A percentile compares a stretch with the other conserved stretches of the same genome.
These are phyloP conservation scores for Podila epigama DNA, from an alignment of 192 early-diverging fungal species.

Conservation along the genomic window DNA sequence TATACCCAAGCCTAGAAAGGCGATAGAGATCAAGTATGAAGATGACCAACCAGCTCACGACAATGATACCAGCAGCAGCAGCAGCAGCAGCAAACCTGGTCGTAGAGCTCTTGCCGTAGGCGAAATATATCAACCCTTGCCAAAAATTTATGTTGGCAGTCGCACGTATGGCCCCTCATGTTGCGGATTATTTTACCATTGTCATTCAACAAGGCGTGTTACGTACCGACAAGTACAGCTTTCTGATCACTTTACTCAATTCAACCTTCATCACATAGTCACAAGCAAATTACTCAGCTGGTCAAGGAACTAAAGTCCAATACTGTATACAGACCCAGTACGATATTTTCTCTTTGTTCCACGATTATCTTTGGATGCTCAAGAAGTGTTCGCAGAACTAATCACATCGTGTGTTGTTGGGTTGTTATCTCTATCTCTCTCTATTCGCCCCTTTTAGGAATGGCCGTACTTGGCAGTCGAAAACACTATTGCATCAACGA, in stretches of 20 bases:
- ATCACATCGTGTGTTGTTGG: not conserved
- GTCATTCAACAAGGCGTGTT: not conserved
- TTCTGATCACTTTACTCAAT: not conserved
- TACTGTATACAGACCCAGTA: conserved; percentile 51
- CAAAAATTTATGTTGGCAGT: conserved; percentile 44
- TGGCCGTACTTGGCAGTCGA: conserved; percentile 64
- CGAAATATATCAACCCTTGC: not conserved
- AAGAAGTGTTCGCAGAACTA: too few species aligned
- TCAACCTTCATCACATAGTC: conserved; percentile 50
- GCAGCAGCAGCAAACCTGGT: not conserved
- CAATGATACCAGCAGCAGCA: not conserved
- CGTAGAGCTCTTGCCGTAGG: not conserved
- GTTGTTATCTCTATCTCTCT: not conserved
- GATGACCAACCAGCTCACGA: not conserved
- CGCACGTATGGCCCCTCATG: conserved; percentile 36
- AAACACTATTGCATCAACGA: conserved; percentile 68
- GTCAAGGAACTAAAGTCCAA: conserved; percentile 58
- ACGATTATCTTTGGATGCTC: too few species aligned
- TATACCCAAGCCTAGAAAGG: not conserved
- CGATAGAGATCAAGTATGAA: conserved; percentile 20
- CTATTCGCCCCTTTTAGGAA: conserved; percentile 1
- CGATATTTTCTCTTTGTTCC: too few species aligned
- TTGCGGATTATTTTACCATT: too few species aligned
- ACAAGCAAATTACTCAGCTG: conserved; percentile 66
- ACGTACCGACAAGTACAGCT: not conserved